Conservation (phyloP, 768 basidiomycete genomes). For the Boletales sp. region DNA sequence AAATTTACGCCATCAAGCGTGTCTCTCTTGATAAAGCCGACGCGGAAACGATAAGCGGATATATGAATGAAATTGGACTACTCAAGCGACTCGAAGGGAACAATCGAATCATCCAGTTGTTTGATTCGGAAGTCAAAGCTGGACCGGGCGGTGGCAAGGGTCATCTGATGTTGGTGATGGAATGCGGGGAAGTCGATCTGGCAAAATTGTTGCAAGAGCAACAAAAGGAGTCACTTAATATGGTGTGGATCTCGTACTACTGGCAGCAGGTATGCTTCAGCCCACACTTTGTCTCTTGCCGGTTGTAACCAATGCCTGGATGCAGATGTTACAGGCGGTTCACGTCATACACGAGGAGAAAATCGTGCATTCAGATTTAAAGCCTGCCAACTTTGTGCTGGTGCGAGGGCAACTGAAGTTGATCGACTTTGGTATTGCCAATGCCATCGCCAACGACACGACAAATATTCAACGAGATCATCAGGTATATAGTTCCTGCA, state of each 20-base stretch:
- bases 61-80: conserved; percentile 94
- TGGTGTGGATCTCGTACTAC: conserved; percentile 93
- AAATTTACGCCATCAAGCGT: conserved; percentile 88
- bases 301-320: not conserved
- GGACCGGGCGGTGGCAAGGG: conserved; percentile 66
- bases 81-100: conserved; percentile 94
- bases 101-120: conserved; percentile 83
- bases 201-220: conserved; percentile 81
- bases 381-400: conserved; percentile 97
- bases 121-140: conserved; percentile 83
- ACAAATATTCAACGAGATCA: conserved; percentile 97
- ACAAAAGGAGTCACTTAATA: conserved; percentile 78
- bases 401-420: conserved; percentile 94
- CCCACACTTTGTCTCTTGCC: not conserved
- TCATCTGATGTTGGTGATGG: conserved; percentile 86
- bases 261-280: conserved; percentile 82
- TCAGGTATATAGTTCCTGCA: conserved; percentile 51
- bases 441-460: conserved; percentile 97
- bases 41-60: conserved; percentile 82
- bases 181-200: conserved; percentile 93
- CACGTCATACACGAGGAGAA: conserved; percentile 97
- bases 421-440: conserved; percentile 99
- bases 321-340: conserved; percentile 96
- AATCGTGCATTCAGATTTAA: conserved; percentile 97
- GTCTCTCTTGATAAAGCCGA: conserved; percentile 90